Base-by-base conservation (phyloP, 1,139 yeast species). In the Blastobotrys aristatus region DNA sequence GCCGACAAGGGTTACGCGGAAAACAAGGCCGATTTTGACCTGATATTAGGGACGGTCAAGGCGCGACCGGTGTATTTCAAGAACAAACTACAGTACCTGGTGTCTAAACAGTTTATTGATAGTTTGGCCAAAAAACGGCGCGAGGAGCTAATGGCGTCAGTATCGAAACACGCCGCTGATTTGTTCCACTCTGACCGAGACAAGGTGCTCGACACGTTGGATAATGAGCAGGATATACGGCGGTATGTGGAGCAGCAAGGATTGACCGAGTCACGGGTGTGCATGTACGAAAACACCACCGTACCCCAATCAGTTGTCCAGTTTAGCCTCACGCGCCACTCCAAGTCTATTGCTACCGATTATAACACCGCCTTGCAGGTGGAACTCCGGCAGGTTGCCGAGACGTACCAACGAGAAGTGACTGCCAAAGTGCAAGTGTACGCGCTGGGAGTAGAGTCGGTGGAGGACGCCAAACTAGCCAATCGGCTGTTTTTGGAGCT, bases 1-100 rank as follows among this genome's bases (percentile, higher is more conserved):
- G 48, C 47, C 2, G 32, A 41, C 10, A 22, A 36, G 18, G 57
- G 61, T 7, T 59, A 49, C 40, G 49, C 46, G 14, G 59, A 31
- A 27, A 39, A 14, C 27, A 16, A 20, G 8, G 27, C 16, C 20
- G 18, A 40, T 30, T 37, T 20, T 20, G 11, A 14, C 16, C 17
- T 18, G 16, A 14, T 40, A 7, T 4, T 6, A 8, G 21, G 18
- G 14, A 4, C n/a, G 4, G 11, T 29, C 8, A 16, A 29, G 14
- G 21, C 21, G 8, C 6, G 20, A 16, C 36, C 36, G 14, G 32
- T 37, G 3, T 24, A 39, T 10, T 18, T 5, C n/a, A 35, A 42
- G n/a, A 29, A 18, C 29, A 37, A 22, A 13, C n/a, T 13, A 2
- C 13, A 26, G n/a, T 42, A 42, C 29, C 8, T 42, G 2, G 40